Base-by-base conservation (phyloP, 2,329 filamentous ascomycete genomes). In the Daldinia sp. region DNA sequence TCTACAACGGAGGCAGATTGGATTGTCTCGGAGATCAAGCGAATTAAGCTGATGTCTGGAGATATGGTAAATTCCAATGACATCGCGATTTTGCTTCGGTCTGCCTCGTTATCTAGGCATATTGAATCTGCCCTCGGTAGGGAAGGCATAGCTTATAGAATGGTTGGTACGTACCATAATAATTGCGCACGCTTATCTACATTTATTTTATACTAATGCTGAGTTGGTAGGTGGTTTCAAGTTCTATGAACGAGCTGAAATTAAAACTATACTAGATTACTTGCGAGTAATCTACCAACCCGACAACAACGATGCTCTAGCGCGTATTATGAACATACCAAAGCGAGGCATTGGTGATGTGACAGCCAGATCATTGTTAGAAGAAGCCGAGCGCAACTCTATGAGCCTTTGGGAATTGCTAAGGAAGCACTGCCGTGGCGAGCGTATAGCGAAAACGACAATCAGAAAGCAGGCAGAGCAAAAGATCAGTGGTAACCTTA, bases 171-270 rank as follows among this genome's bases (percentile, higher is more conserved):
- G 78, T 77, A 54, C 21, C 56, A 27, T 53, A 21, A 56, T 17
- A 23, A 34, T 7, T 34, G 13, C 48, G 15, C 32, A 19, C 29
- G 3, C 6, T 32, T 43, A n/a, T 29, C 13, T 32, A 17, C 7
- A 7, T n/a, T 34, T 13, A 4, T 50, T 23, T 32, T 25, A 43
- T 41, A 45, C 50, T 65, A 51, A 69, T 55, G 17, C 5, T 13
- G 37, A 43, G 21, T 34, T 17, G 4, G 51, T 50, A 80, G 79
- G 87, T 34, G 94, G 95, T 1, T 87, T 88, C 65, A 91, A 92
- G 61, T 99, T 99, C 75, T 98, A 96, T 72, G 95, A 99, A 69
- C 88, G 95, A 52, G 85, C 87, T 2, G 94, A 99, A 75, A 90
- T 98, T 73, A 96, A 95, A 75, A 83, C 93, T 5, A 75, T 98